Percentiles rank a stretch among this genome's conserved stretches.
Conservation (phyloP, 2,329 filamentous ascomycete species). For the Leptographium flavum region DNA sequence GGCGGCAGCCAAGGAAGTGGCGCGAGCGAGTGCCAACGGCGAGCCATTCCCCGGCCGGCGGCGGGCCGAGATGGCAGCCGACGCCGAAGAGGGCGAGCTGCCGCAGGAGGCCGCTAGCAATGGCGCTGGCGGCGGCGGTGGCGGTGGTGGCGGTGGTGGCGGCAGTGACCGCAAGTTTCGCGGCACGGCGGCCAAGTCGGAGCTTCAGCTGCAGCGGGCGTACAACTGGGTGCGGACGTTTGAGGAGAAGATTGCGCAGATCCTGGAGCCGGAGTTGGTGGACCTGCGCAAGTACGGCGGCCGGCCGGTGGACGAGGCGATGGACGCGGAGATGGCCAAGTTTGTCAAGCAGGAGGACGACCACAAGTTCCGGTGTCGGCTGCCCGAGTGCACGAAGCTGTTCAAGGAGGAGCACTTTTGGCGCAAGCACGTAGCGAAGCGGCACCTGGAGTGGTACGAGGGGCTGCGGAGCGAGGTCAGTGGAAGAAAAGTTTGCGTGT, state of each 20-base stretch:
- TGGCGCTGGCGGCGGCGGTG: conserved; percentile 23
- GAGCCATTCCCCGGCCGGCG: conserved; percentile 77
- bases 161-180: conserved; percentile 38
- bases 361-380: conserved; percentile 91
- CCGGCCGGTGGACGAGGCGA: conserved; percentile 68
- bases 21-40: conserved; percentile 68
- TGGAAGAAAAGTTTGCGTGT: not conserved
- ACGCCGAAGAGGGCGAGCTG: conserved; percentile 48
- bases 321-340: conserved; percentile 75
- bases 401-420: conserved; percentile 98
- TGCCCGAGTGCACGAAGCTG: conserved; percentile 87
- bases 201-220: conserved; percentile 83
- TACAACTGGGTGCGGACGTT: conserved; percentile 99
- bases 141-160: conserved; percentile 22
- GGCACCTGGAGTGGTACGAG: conserved; percentile 79
- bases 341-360: conserved; percentile 96
- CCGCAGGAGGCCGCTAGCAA: conserved; percentile 51
- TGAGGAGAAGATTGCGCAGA: conserved; percentile 88
- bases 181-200: conserved; percentile 57
- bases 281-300: conserved; percentile 87
- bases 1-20: conserved; percentile 68
- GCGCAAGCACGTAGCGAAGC: conserved; percentile 95
- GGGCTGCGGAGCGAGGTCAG: conserved; percentile 70
- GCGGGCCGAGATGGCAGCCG: conserved; percentile 28
- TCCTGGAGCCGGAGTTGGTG: conserved; percentile 76